Evolutionary conservation across 2,329 filamentous ascomycete species (phyloP).

Genomic region (Drechslerella dactyloides): DNA sequence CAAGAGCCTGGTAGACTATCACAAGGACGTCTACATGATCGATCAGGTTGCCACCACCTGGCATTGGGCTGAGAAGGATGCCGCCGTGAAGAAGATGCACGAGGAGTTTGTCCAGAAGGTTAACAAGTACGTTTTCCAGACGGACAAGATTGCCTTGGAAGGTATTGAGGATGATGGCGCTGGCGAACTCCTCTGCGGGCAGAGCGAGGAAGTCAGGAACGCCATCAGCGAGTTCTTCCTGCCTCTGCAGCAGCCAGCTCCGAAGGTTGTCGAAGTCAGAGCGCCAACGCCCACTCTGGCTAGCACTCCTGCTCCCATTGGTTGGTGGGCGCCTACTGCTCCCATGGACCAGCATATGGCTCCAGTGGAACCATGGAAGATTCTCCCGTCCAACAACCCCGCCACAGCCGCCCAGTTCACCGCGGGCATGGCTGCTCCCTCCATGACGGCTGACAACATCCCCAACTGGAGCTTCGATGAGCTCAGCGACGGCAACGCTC

Average conservation of each 20-base stretch:
- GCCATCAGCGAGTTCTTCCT: conserved; percentile 84
- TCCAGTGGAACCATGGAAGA: conserved; percentile 84
- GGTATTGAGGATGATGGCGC: conserved; percentile 95
- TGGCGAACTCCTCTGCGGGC: conserved; percentile 87
- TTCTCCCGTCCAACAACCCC: conserved; percentile 74
- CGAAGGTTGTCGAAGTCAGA: conserved; percentile 85
- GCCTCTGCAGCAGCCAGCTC: conserved; percentile 82
- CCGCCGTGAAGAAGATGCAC: conserved; percentile 95
- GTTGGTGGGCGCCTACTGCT: conserved; percentile 79
- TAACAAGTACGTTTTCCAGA: conserved; percentile 96
- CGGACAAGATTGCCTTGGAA: conserved; percentile 85
- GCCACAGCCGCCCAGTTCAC: conserved; percentile 40
- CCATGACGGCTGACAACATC: conserved; percentile 55
- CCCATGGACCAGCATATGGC: conserved; percentile 60
- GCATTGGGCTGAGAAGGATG: conserved; percentile 95
- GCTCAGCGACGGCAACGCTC: conserved; percentile 40
- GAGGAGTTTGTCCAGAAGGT: conserved; percentile 94
- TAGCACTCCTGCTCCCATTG: conserved; percentile 74
- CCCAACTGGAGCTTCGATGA: conserved; percentile 48
- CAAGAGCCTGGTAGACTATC: conserved; percentile 88
- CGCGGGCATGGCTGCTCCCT: conserved; percentile 26
- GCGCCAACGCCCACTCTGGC: conserved; percentile 75
- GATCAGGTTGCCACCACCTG: conserved; percentile 88
- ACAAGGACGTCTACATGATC: conserved; percentile 92
- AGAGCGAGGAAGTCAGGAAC: conserved; percentile 90